Base-by-base conservation (phyloP, 2,329 filamentous ascomycete species). In the Exophiala alcalophila region DNA sequence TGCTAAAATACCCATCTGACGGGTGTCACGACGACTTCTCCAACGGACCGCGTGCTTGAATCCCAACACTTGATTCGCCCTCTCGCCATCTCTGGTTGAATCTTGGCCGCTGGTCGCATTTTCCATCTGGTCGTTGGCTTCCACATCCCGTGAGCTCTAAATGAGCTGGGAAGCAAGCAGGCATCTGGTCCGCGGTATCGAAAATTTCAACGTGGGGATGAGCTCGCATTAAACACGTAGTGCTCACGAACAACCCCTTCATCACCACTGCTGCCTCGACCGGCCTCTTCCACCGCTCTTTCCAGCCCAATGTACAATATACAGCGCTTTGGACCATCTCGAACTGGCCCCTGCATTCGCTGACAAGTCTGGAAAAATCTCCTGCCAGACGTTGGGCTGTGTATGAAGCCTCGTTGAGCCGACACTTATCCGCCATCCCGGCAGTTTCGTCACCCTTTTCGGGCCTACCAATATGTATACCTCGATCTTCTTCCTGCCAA, bases 381-480 rank as follows among this genome's bases (percentile, higher is more conserved):
- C n/a, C 24, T 25, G 28, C 33, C 16, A n/a, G 16, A 18, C 18
- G 15, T 7, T n/a, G 37, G 27, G 23, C 18, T 18, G 24, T n/a
- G 31, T 28, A 47, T 21, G 32, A 25, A 40, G 30, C 37, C 30
- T 52, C 15, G 14, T 44, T 18, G 18, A 26, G 23, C 26, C 29
- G 30, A 41, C 28, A 26, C 15, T 33, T 25, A 23, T 33, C 32
- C 30, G 27, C 32, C 20, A 28, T 32, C 31, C 23, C 30, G 34
- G 23, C 28, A 12, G 32, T 42, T 20, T 11, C 24, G 18, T 25
- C 26, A 25, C 25, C 24, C 10, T 38, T 33, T 37, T 38, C 25
- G 24, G 29, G 24, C 34, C 44, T 21, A 38, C 41, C 39, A 56
- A 28, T 29, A 57, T 57, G 55, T 57, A 56, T 41, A 37, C 34